Base-by-base conservation (phyloP, 345 rosid species). In the Citrus mangshanensis region DNA sequence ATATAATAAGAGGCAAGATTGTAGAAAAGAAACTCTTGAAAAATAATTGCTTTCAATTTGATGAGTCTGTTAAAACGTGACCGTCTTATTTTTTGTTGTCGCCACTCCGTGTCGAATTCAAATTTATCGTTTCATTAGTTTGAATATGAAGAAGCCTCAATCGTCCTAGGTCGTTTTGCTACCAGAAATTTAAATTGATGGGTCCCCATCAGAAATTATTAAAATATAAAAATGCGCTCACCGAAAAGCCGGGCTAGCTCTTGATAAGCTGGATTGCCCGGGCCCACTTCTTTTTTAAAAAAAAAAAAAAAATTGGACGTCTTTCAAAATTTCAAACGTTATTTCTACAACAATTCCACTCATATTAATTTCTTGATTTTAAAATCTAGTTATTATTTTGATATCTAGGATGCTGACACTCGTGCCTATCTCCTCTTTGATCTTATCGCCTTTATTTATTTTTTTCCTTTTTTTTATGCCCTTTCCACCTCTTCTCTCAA, bases 401-500 rank as follows among this genome's bases (percentile, higher is more conserved):
- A 24, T 16, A 59, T 24, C 38, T 68, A 14, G 73, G 84, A 85
- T 74, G 88, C 70, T 68, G 91, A 81, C 91, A 80, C 63, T 14
- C 80, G 82, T 74, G 56, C 84, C 82, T 86, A 85, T 86, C 88
- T 80, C 77, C 60, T 70, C 9, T 19, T 82, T 28, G 81, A 68
- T 78, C 88, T 86, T 85, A 86, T 87, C 86, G 80, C 32, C 34
- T 77, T 34, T 22, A 54, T 1, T 51, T 51, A 4, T 51, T 10
- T 42, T 1, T 1, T 42, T 0, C 1, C 7, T 7, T 35, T 35
- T 6, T 37, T 7, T 37, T 37, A 34, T 42, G 2, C 40, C 9
- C 40, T 12, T 3, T 12, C 0, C 49, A 0, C 8, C 49, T 9
- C 49, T 42, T 68, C 66, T 27, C 9, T 19, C 21, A 5, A 66